These are phyloP conservation scores for Pichia californica DNA, from an alignment of 805 yeast genomes.

Conservation along the genomic window DNA sequence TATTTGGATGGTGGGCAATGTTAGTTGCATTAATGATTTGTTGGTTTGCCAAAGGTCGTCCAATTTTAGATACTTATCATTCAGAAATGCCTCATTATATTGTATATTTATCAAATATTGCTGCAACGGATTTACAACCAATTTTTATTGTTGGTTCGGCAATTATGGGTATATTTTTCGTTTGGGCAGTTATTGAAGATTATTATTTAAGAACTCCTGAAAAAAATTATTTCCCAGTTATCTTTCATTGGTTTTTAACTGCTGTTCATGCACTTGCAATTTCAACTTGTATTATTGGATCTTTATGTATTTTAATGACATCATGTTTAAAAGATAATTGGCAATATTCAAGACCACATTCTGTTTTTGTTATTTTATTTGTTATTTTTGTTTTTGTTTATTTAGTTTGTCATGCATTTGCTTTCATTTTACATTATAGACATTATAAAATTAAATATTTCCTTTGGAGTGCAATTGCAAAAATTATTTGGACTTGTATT, in stretches of 20 bases:
- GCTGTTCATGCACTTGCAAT: slow-evolving; percentile 22
- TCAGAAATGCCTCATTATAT: slow-evolving; percentile 30
- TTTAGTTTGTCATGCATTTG: slow-evolving; percentile 20
- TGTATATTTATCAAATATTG: slow-evolving; percentile 79
- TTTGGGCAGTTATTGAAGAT: slow-evolving; percentile 58
- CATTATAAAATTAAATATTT: slow-evolving; percentile 23
- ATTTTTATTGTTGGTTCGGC: slow-evolving; percentile 74
- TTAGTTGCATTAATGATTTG: slow-evolving; percentile 66
- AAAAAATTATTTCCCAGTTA: slow-evolving; percentile 43
- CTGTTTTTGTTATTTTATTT: slow-evolving; percentile 67
- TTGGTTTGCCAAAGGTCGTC: slow-evolving; percentile 81
- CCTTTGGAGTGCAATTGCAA: slow-evolving; percentile 43
- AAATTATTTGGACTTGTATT: slow-evolving; percentile 55
- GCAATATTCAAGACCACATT: slow-evolving; percentile 48
- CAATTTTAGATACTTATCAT: slow-evolving; percentile 54
- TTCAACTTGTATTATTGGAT: slow-evolving; percentile 31
- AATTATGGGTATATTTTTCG: slow-evolving; percentile 69
- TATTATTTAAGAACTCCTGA: slow-evolving; percentile 51
- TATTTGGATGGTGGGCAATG: slow-evolving; percentile 87
- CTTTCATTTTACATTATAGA: slow-evolving; percentile 15
- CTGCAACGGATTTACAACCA: slow-evolving; percentile 82
- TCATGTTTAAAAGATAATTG: slow-evolving; percentile 61
- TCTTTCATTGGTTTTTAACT: slow-evolving; percentile 22
- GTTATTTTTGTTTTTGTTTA: slow-evolving; percentile 59
- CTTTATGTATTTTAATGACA: slow-evolving; percentile 67